Evolutionary conservation across 2,329 filamentous ascomycete genomes (phyloP).

Genomic region (Fusarium decemcellulare): DNA sequence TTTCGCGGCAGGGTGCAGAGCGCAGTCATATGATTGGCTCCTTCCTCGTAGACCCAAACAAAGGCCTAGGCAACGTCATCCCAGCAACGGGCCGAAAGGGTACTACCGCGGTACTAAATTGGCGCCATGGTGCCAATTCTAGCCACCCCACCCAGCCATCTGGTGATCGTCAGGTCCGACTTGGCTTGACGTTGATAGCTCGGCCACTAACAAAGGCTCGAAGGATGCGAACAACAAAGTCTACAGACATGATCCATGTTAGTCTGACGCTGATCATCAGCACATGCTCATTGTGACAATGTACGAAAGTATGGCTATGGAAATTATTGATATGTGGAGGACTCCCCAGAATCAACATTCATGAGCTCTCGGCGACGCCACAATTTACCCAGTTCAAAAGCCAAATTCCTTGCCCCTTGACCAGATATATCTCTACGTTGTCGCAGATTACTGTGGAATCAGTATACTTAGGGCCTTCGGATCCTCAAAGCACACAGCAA

Average conservation of each 20-base stretch:
- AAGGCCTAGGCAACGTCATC: conserved; percentile 33
- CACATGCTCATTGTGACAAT: too few relatives aligned
- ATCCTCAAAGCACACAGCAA: neutral
- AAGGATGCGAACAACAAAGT: neutral
- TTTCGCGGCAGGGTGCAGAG: conserved; percentile 28
- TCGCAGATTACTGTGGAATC: neutral
- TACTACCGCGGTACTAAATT: neutral
- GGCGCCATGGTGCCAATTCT: neutral
- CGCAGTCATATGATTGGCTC: conserved; percentile 39
- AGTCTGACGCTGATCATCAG: too few relatives aligned
- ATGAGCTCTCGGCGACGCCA: neutral
- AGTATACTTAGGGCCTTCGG: neutral
- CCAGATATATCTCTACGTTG: neutral
- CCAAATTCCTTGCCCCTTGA: neutral
- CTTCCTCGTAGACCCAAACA: conserved; percentile 33
- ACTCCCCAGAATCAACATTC: neutral
- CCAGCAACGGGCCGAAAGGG: conserved; percentile 25
- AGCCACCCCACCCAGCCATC: too few relatives aligned
- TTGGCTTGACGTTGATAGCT: too few relatives aligned
- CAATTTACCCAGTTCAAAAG: neutral
- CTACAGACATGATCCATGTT: too few relatives aligned
- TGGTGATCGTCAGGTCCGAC: neutral
- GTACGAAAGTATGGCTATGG: too few relatives aligned
- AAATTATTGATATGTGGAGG: too few relatives aligned
- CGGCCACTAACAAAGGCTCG: neutral